Base-by-base conservation (phyloP, 768 basidiomycete genomes). In the Mycena epipterygia region DNA sequence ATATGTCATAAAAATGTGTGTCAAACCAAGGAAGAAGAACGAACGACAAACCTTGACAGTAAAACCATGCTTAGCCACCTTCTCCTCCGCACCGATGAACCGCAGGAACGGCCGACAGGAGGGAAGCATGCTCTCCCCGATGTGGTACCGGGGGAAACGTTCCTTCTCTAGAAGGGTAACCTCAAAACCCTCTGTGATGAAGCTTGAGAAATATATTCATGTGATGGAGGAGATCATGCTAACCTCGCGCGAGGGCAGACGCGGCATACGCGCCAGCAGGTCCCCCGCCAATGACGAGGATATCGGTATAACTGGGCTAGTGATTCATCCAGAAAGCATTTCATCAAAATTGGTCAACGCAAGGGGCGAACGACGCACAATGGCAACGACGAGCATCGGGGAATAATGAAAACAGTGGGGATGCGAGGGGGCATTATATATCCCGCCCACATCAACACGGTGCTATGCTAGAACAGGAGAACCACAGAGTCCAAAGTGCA, bases 91-190 rank as follows among this genome's bases (percentile, higher is more conserved):
- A 30, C 71, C 84, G 33, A 85, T 81, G 70, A 81, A 84, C 23
- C 76, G 66, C 58, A 84, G 67, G 76, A 81, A 84, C 8, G 76
- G 69, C 17, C 77, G 77, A 32, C 80, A 68, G 8, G 82, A 83
- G 7, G 84, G 80, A 21, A 84, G 77, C 77, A 84, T 72, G 65
- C 79, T 81, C 64, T 84, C 83, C 30, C 83, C 83, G 60, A 84
- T 80, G 62, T 83, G 83, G 59, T 83, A 84, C 16, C 78, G 67
- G 2, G 80, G 81, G 51, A 81, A 80, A 61, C 75, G 68, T 0
- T 67, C 72, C 27, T 75, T 75, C 64, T 81, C 80, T 7, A 80
- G 59, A 14, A 80, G 60, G 52, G 74, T 76, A 39, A 81, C 80
- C 12, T 76, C 57, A 44, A 79, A 67, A 21, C 80, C 80, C 66